These are phyloP conservation scores for Arabis alpina DNA, from an alignment of 345 rosid species.

Conservation along the genomic window DNA sequence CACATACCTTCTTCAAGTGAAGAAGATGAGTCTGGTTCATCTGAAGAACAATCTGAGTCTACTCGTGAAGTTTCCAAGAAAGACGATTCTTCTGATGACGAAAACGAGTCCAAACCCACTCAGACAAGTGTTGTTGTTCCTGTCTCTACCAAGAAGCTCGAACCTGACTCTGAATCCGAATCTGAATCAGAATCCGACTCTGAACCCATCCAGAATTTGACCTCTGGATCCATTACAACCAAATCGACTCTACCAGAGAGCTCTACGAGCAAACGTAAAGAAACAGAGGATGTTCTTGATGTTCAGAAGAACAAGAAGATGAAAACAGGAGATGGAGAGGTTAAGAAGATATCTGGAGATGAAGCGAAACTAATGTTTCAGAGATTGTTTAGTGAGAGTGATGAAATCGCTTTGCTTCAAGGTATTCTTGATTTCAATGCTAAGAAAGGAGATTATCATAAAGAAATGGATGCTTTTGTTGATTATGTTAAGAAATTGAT, in stretches of 20 bases:
- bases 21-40: constrained; percentile 44
- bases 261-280: constrained; percentile 31
- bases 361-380: constrained; percentile 54
- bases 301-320: constrained; percentile 39
- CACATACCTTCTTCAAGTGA: constrained; percentile 33
- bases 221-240: neutral
- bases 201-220: constrained; percentile 22
- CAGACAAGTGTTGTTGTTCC: neutral
- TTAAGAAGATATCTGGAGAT: constrained; percentile 43
- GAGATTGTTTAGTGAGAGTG: constrained; percentile 55
- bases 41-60: constrained; percentile 32
- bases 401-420: constrained; percentile 53
- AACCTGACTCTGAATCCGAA: constrained; percentile 38
- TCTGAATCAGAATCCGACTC: constrained; percentile 40
- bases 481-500: constrained; percentile 51
- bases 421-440: constrained; percentile 48
- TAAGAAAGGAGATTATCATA: constrained; percentile 47
- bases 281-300: neutral
- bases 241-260: constrained; percentile 15
- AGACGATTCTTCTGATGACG: constrained; percentile 7
- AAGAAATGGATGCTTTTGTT: constrained; percentile 46
- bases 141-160: constrained; percentile 5
- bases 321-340: constrained; percentile 12
- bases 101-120: constrained; percentile 1
- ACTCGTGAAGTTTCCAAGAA: constrained; percentile 19